Evolutionary conservation across 2,329 filamentous ascomycete species (phyloP), one percentile per base, ranked within the genome.

Genomic region (Colletotrichum lini): DNA sequence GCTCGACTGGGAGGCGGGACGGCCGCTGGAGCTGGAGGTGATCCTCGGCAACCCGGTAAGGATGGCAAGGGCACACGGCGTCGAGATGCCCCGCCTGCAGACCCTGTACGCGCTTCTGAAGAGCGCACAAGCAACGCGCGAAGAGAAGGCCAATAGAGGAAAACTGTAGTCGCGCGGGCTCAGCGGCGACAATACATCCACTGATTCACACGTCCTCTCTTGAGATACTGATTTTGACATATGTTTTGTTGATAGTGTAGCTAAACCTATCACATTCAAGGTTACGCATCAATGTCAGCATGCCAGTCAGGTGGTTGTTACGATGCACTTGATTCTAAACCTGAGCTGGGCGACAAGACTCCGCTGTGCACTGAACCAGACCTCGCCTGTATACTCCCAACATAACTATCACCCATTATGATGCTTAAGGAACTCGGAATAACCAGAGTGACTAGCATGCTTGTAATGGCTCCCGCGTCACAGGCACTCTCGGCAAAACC

Each of bases 31-130:
- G 83, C 78, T 94, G 61, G 92, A 94, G 80, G 92, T 93, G 45
- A 93, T 94, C 50, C 78, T 94, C 30, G 92, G 92, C 1, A 93
- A 94, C 77, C 91, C 92, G 0, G 88, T 93, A 40, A 82, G 90
- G 73, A 89, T 92, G 57, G 92, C 91, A 12, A 82, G 89, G 74
- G 86, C 85, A 64, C 85, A 86, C 61, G 91, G 91, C 0, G 86
- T 91, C 6, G 88, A 91, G 76, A 88, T 93, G 87, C 90, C 90
- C 13, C 82, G 90, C 78, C 76, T 93, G 81, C 90, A 93, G 82
- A 92, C 81, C 26, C 75, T 93, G 74, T 93, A 93, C 82, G 91
- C 91, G 35, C 78, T 93, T 75, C 78, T 93, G 73, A 86, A 86
- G 79, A 91, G 89, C 78, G 87, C 88, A 75, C 90, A 92, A 83